These are phyloP conservation scores for Cryptococcus sp. DNA, from an alignment of 1,284 basidiomycete species.

Conservation along the genomic window DNA sequence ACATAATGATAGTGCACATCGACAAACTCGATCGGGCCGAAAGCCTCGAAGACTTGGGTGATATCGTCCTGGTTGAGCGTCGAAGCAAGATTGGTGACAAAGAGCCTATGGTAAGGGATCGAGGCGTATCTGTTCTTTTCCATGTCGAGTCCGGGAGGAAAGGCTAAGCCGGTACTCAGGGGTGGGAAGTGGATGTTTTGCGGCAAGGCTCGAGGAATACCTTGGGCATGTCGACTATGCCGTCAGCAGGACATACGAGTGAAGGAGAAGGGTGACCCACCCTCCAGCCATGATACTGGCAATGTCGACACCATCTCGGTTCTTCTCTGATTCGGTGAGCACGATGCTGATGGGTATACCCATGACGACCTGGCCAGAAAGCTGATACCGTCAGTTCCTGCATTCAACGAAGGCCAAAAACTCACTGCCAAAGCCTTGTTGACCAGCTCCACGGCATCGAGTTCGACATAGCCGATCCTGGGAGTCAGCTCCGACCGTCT, in stretches of 20 bases:
- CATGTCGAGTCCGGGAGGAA: conserved; percentile 41
- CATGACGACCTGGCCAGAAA: conserved; percentile 87
- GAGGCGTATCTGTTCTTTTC: conserved; percentile 44
- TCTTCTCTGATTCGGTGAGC: conserved; percentile 91
- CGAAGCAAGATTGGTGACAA: conserved; percentile 94
- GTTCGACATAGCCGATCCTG: conserved; percentile 94
- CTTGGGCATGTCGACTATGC: neutral
- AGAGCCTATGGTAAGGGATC: conserved; percentile 64
- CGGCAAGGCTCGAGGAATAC: conserved; percentile 7
- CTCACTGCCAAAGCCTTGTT: conserved; percentile 75
- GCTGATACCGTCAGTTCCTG: conserved; percentile 16
- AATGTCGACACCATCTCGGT: conserved; percentile 54
- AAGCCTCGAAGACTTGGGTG: conserved; percentile 96
- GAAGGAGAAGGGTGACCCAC: conserved; percentile 1
- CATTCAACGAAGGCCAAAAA: too few species aligned
- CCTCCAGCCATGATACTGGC: conserved; percentile 10
- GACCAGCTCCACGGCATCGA: conserved; percentile 81
- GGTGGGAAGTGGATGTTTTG: conserved; percentile 27
- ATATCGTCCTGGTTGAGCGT: conserved; percentile 94
- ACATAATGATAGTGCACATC: conserved; percentile 81
- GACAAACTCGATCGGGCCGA: conserved; percentile 95
- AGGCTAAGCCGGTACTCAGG: conserved; percentile 24
- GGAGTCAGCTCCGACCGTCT: too few species aligned
- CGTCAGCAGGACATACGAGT: conserved; percentile 2
- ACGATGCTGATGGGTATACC: conserved; percentile 95